phyloP scores from a whole-genome alignment of 2,329 filamentous ascomycete species.

The Fusarium stilboides region DNA sequence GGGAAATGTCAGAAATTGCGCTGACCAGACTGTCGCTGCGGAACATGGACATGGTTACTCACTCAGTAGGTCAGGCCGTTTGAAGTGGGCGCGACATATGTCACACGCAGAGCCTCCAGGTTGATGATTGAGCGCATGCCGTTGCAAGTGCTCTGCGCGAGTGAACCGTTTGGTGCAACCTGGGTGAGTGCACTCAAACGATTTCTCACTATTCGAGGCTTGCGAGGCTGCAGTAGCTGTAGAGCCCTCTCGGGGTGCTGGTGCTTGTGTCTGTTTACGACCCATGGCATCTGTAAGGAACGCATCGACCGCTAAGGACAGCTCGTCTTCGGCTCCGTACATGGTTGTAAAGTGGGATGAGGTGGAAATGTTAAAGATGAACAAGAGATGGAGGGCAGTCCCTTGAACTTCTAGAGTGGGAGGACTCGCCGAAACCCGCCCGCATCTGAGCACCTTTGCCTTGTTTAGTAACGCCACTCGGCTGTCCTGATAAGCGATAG shows the following conservation, averaged over 20 bases:
- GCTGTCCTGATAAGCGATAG: constrained; percentile 10
- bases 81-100: constrained; percentile 73
- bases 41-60: constrained; percentile 9
- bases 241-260: constrained; percentile 1
- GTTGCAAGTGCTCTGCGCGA: constrained; percentile 70
- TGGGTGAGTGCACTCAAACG: constrained; percentile 58
- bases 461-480: constrained; percentile 1
- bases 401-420: constrained; percentile 12
- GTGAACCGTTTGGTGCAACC: constrained; percentile 69
- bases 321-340: constrained; percentile 17
- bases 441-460: background rate
- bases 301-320: constrained; percentile 20
- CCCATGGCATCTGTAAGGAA: constrained; percentile 24
- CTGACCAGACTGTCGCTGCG: background rate
- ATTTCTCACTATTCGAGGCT: constrained; percentile 31
- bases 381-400: constrained; percentile 7
- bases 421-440: constrained; percentile 14
- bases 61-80: constrained; percentile 67
- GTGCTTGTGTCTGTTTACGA: constrained; percentile 13
- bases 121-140: constrained; percentile 71
- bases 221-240: constrained; percentile 15
- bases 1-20: constrained; percentile 1
- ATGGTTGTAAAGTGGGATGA: constrained; percentile 26
- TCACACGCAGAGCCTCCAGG: constrained; percentile 68
- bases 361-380: constrained; percentile 20